Conservation (phyloP, 148 eudicot genomes). For the Fallopia convolvulus region DNA sequence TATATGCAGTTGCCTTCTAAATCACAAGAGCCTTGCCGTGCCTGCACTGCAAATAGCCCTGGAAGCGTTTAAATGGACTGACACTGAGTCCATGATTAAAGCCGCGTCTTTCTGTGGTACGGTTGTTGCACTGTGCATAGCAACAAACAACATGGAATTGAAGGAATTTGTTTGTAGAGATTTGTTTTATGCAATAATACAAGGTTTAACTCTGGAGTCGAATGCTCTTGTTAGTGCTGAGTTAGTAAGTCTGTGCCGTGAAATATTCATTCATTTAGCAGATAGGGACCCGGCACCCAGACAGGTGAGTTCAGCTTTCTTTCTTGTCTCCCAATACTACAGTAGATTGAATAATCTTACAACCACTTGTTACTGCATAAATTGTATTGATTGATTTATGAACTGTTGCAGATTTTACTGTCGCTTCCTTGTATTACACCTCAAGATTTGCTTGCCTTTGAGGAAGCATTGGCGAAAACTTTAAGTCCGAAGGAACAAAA, state of each 20-base stretch:
- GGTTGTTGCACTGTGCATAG: slow-evolving; percentile 56
- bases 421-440: slow-evolving; percentile 68
- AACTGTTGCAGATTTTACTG: slow-evolving; percentile 57
- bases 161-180: slow-evolving; percentile 75
- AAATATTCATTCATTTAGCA: slow-evolving; percentile 63
- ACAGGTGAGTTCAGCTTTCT: slow-evolving; percentile 47
- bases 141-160: slow-evolving; percentile 57
- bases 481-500: slow-evolving; percentile 93
- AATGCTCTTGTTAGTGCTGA: slow-evolving; percentile 67
- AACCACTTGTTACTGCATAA: background rate
- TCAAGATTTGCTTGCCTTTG: slow-evolving; percentile 81
- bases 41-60: slow-evolving; percentile 71
- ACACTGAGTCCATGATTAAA: slow-evolving; percentile 73
- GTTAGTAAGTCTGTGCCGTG: slow-evolving; percentile 77
- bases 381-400: background rate
- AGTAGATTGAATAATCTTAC: background rate
- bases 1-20: slow-evolving; percentile 59
- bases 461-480: slow-evolving; percentile 87
- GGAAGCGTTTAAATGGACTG: slow-evolving; percentile 86
- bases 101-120: slow-evolving; percentile 59
- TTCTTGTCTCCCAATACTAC: background rate
- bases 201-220: slow-evolving; percentile 81
- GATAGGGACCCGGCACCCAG: slow-evolving; percentile 79
- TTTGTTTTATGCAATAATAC: slow-evolving; percentile 75
- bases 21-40: slow-evolving; percentile 58